Base-by-base conservation (phyloP, 495 filamentous ascomycete genomes). In the Penicillium longicatenatum region DNA sequence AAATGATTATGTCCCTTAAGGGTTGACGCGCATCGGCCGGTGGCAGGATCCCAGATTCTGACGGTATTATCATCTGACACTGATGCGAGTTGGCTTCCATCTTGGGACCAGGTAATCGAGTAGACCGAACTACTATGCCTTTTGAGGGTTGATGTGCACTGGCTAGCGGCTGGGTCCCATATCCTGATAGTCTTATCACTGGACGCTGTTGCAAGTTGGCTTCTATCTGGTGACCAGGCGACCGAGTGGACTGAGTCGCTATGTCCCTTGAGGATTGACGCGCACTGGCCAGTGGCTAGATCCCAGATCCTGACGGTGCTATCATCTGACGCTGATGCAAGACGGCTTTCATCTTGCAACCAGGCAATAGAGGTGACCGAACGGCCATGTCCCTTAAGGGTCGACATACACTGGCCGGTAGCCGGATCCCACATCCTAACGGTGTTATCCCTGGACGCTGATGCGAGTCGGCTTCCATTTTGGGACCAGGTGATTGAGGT, bases 161-260 rank as follows among this genome's bases (percentile, higher is more conserved):
- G 55, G 39, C 55, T 47, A 26, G 37, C 52, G 4, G 39, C 47
- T n/a, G 47, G 42, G 33, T 59, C 50, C 57, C 57, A 59, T 50
- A 59, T 50, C 42, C 35, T 53, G 9, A 54, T 21, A 1, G 31
- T 59, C 3, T 42, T 54, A 54, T 59, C 52, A 39, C 10, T 1
- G 0, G 52, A 55, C 19, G 35, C 52, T 42, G 58, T 55, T 47
- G 52, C 52, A 31, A 55, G 55, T 55, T 24, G 46, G 46, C 58
- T 60, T 60, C 58, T 37, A 60, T 55, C 58, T 45, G 24, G 52
- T 16, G 53, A 61, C 52, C 41, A 61, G 52, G 53, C 48, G 19
- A 61, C 43, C n/a, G 48, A 61, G 1, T 1, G 41, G 30, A 56
- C 48, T 14, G 4, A 31, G 19, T 19, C 2, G 33, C 47, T 56